Conservation (phyloP, 2,329 filamentous ascomycete species). For the Neonectria ditissima region DNA sequence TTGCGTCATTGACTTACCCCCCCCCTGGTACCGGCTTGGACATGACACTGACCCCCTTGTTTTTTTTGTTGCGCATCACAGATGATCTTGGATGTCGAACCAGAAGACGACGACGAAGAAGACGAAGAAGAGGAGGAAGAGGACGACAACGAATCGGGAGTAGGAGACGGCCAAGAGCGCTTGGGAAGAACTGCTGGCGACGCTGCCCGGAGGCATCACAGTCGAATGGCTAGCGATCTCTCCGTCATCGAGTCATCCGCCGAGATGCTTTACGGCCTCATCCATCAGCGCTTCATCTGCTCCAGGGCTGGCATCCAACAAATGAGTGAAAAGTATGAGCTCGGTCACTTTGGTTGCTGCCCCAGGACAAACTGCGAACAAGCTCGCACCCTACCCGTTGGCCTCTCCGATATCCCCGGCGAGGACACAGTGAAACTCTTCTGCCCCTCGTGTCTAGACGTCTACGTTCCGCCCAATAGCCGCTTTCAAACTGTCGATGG, state of each 20-base stretch:
- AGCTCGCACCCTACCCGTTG: slow-evolving; percentile 91
- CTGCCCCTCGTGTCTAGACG: slow-evolving; percentile 95
- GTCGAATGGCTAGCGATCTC: slow-evolving; percentile 89
- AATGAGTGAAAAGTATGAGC: slow-evolving; percentile 99
- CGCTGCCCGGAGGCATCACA: slow-evolving; percentile 74
- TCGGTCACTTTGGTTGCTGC: slow-evolving; percentile 94
- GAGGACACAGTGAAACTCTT: slow-evolving; percentile 99
- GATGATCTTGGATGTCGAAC: slow-evolving; percentile 99
- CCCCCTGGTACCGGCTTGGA: not conserved
- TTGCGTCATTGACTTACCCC: not conserved
- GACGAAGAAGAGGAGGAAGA: slow-evolving; percentile 84
- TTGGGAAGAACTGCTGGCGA: slow-evolving; percentile 65
- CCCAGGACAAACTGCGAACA: slow-evolving; percentile 94
- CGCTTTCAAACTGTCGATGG: slow-evolving; percentile 97
- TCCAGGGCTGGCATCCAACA: slow-evolving; percentile 96
- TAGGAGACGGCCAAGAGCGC: slow-evolving; percentile 70
- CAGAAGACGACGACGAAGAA: slow-evolving; percentile 91
- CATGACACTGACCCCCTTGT: slow-evolving; percentile 15
- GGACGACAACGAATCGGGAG: slow-evolving; percentile 74
- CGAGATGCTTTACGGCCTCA: slow-evolving; percentile 97
- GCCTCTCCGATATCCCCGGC: slow-evolving; percentile 92
- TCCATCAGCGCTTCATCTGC: slow-evolving; percentile 98
- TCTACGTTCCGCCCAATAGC: slow-evolving; percentile 97
- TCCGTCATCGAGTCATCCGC: slow-evolving; percentile 97
- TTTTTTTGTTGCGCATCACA: slow-evolving; percentile 45